Percentiles rank a stretch among this genome's conserved stretches.
These are phyloP conservation scores for Raffaelea albimanens DNA, from an alignment of 2,329 filamentous ascomycete genomes.

Conservation along the genomic window DNA sequence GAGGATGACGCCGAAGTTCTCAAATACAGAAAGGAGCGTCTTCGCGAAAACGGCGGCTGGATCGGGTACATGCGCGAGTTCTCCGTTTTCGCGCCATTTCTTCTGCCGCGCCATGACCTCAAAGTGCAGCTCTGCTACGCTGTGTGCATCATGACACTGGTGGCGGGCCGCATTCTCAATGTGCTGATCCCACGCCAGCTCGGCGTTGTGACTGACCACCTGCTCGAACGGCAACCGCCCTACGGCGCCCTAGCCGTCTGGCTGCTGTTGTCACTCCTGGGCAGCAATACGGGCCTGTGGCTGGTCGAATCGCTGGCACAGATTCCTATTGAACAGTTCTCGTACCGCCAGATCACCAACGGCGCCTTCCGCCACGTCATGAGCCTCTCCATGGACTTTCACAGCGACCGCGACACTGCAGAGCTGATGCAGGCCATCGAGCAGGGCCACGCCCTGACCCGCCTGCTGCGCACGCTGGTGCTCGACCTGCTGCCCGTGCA, in stretches of 20 bases:
- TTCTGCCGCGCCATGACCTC: neutral
- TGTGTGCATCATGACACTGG: neutral
- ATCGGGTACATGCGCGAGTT: neutral
- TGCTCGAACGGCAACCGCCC: neutral
- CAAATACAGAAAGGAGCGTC: neutral
- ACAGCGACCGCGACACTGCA: neutral
- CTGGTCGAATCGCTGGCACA: neutral
- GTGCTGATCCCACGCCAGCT: neutral
- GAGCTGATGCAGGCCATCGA: neutral
- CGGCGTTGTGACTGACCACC: neutral
- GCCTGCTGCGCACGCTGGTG: neutral
- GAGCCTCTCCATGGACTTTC: neutral
- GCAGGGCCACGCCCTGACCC: neutral
- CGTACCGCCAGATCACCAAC: neutral
- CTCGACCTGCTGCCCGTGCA: neutral
- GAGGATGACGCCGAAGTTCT: neutral
- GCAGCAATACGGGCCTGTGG: neutral
- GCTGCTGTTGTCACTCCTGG: neutral
- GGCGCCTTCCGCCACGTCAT: neutral
- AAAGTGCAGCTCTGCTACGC: neutral
- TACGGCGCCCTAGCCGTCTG: neutral
- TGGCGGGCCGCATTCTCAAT: neutral
- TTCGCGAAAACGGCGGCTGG: neutral
- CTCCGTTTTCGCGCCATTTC: neutral
- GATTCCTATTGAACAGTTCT: neutral